A percentile compares a stretch with the other conserved stretches of the same genome.
phyloP scores from a whole-genome alignment of 2,329 filamentous ascomycete species.

The Emergomyces orientalis region DNA sequence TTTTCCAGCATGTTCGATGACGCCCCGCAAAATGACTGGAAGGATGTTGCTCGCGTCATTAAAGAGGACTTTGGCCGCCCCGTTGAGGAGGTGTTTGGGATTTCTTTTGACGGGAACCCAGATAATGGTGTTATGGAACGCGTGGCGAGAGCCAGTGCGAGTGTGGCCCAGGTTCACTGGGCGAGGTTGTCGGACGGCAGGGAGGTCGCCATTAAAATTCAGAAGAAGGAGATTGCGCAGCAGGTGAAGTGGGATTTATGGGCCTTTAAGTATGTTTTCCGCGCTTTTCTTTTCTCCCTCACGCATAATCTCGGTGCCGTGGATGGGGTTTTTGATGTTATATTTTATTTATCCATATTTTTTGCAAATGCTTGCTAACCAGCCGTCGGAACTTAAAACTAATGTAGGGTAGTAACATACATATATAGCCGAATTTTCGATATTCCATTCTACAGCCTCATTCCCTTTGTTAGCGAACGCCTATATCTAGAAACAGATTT shows the following conservation, averaged over 20 bases:
- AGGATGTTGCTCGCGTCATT: constrained; percentile 74
- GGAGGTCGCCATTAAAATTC: constrained; percentile 91
- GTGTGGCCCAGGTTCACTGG: constrained; percentile 96
- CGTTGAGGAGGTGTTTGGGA: constrained; percentile 83
- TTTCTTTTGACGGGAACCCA: constrained; percentile 64
- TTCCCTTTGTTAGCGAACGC: constrained; percentile 90
- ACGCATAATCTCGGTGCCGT: no score
- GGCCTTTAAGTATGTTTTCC: constrained; percentile 65
- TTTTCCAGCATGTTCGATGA: constrained; percentile 96
- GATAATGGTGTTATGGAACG: constrained; percentile 59
- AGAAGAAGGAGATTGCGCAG: constrained; percentile 85
- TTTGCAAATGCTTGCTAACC: background rate
- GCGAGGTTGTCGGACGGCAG: constrained; percentile 74
- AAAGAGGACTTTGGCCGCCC: constrained; percentile 76
- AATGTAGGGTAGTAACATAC: constrained; percentile 62
- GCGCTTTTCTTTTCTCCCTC: background rate
- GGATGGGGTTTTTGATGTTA: no score
- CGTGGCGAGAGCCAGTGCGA: constrained; percentile 66
- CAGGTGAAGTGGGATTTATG: constrained; percentile 93
- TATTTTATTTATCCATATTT: no score
- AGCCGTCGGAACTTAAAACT: background rate
- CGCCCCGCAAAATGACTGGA: constrained; percentile 86
- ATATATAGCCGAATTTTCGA: constrained; percentile 85
- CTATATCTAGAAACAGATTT: constrained; percentile 92
- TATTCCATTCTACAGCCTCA: constrained; percentile 80